A percentile compares a stretch with the other conserved stretches of the same genome.
Conservation (phyloP, 2,329 filamentous ascomycete species). For the Sphaerulina vaccinii region DNA sequence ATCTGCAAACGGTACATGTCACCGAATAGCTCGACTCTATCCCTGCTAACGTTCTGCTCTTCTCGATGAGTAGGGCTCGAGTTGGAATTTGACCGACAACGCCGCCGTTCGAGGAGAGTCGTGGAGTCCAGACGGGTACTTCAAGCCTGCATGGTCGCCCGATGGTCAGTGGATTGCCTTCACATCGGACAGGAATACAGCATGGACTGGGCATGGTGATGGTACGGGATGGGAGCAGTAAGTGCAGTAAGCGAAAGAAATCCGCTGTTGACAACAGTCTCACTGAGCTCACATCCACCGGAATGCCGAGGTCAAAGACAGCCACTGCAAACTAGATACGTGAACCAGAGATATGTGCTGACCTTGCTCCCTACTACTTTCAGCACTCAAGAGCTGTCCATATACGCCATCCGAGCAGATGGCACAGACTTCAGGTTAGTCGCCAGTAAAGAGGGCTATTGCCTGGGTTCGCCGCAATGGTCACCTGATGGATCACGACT, state of each 20-base stretch:
- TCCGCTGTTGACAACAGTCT: too few relatives aligned
- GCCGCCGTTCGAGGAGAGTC: constrained; percentile 3
- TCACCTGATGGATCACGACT: constrained; percentile 4
- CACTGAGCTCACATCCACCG: too few relatives aligned
- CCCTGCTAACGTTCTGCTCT: too few relatives aligned
- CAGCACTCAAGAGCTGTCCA: constrained; percentile 13
- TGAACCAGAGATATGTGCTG: too few relatives aligned
- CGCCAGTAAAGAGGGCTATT: not conserved
- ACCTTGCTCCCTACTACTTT: too few relatives aligned
- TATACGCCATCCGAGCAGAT: constrained; percentile 16
- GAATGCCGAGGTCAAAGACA: too few relatives aligned
- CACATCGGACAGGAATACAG: constrained; percentile 31
- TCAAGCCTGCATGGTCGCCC: constrained; percentile 15
- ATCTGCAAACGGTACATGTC: constrained; percentile 4
- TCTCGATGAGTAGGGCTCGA: too few relatives aligned
- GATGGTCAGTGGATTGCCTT: constrained; percentile 16
- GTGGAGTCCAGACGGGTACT: constrained; percentile 9
- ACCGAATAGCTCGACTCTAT: too few relatives aligned
- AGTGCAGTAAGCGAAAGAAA: too few relatives aligned
- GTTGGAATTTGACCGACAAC: constrained; percentile 1
- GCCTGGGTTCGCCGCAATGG: constrained; percentile 10
- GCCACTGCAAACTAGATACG: too few relatives aligned
- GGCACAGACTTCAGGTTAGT: constrained; percentile 11
- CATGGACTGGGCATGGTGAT: constrained; percentile 51
- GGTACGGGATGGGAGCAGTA: constrained; percentile 12